Evolutionary conservation across 2,329 filamentous ascomycete genomes (phyloP).

Genomic region (Emericellopsis cladophorae): DNA sequence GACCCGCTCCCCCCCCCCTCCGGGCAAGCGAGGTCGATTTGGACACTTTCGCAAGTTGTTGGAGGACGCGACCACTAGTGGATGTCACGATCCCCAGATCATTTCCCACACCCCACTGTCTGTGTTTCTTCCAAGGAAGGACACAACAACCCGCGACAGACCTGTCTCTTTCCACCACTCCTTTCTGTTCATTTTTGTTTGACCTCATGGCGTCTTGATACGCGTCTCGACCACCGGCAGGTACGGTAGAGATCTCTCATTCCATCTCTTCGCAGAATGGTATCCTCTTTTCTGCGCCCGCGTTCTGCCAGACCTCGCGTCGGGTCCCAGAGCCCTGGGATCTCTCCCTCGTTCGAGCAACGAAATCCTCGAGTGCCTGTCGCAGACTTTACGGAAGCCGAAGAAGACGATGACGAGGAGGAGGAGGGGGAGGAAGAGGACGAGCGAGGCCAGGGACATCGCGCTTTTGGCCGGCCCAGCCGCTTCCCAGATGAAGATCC

Average conservation of each 20-base stretch:
- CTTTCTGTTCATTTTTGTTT: not conserved
- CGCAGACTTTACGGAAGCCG: slow-evolving; percentile 53
- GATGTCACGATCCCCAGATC: not conserved
- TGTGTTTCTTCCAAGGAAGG: too few species aligned
- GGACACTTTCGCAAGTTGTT: not conserved
- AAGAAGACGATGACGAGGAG: slow-evolving; percentile 35
- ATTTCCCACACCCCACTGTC: slow-evolving; percentile 1
- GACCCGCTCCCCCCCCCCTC: too few species aligned
- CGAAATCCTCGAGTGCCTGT: slow-evolving; percentile 35
- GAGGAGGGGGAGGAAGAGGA: slow-evolving; percentile 21
- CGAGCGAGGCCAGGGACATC: not conserved
- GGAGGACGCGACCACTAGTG: not conserved
- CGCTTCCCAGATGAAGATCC: slow-evolving; percentile 4
- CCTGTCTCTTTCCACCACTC: not conserved
- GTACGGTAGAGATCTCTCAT: slow-evolving; percentile 16
- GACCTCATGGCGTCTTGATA: slow-evolving; percentile 5
- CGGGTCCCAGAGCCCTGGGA: slow-evolving; percentile 7
- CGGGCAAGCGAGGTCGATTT: not conserved
- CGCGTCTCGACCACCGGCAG: not conserved
- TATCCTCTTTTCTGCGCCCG: slow-evolving; percentile 13
- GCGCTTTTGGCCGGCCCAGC: not conserved
- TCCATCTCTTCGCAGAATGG: slow-evolving; percentile 13
- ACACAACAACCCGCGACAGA: not conserved
- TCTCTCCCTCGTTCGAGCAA: not conserved
- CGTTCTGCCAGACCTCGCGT: slow-evolving; percentile 19